Evolutionary conservation across 225 moss, liverwort and hornwort species (phyloP), one percentile per base, ranked within the genome.

Genomic region (Ulota crispa): DNA sequence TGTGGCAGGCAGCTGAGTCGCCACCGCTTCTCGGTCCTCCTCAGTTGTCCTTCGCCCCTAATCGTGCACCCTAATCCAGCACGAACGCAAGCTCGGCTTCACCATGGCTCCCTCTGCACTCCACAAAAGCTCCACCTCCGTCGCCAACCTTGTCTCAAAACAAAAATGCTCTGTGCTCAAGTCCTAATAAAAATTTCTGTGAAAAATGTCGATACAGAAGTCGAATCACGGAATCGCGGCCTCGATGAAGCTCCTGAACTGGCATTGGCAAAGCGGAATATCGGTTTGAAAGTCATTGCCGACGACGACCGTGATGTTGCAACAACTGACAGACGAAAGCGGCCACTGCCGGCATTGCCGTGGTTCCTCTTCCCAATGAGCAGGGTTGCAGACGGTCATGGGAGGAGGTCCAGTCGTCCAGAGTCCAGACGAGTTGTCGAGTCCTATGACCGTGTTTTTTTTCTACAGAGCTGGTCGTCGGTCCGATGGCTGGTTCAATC

Each of bases 1-100:
- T 87, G 85, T 93, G 30, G 68, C 77, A 69, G 79, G 23, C 61
- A 62, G 80, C 73, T 54, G 63, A 27, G 54, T 31, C 31, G 31
- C 76, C 39, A 52, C 55, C 20, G 57, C 78, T 81, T 75, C 32
- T 45, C 82, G 70, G 50, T 50, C 52, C 52, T 32, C 84, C 82
- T 75, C 79, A 18, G 30, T 19, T 56, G 1, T 64, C 41, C 57
- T 61, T 50, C 70, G 11, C 75, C 30, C 14, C 81, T 88, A 88
- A 68, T 42, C 72, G 55, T 72, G 82, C 85, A 68, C 72, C 75
- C 82, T 72, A 85, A 76, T 59, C 37, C 73, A 77, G 34, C 32
- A 47, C 65, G 52, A 34, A 52, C 24, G 77, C 77, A 65, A 72
- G 57, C 72, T 80, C 66, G 16, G 66, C 87, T 78, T 85, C 82